Evolutionary conservation across 108 stramenopile species (phyloP).

Genomic region (Mediolabrus comicus): DNA sequence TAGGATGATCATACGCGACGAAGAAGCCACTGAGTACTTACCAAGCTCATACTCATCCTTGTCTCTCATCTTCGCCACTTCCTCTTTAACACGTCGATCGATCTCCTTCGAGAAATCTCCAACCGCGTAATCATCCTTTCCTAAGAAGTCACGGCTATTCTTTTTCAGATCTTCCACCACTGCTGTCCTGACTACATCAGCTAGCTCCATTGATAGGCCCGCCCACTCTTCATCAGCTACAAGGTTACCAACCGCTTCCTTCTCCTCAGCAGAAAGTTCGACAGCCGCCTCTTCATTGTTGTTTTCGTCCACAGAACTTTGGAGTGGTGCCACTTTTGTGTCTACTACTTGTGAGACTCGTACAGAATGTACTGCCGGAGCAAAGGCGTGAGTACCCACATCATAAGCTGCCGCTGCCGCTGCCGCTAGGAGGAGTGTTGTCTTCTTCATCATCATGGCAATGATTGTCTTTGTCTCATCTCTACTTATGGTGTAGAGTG

Average conservation of each 20-base stretch:
- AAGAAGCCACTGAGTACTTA: background rate
- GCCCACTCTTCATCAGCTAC: slow-evolving; percentile 84
- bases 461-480: no score
- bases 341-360: background rate
- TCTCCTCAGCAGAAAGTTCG: slow-evolving; percentile 44
- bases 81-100: slow-evolving; percentile 70
- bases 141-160: slow-evolving; percentile 76
- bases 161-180: slow-evolving; percentile 83
- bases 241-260: slow-evolving; percentile 61
- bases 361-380: background rate
- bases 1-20: no score
- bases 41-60: slow-evolving; percentile 47
- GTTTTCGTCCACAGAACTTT: slow-evolving; percentile 1
- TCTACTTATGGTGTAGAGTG: no score
- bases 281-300: background rate
- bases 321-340: background rate
- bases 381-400: slow-evolving; percentile 1
- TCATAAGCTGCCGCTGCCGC: slow-evolving; percentile 1
- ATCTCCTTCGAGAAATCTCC: slow-evolving; percentile 82
- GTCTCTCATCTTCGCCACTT: slow-evolving; percentile 64
- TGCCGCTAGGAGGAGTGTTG: slow-evolving; percentile 1
- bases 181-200: slow-evolving; percentile 72
- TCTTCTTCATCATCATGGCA: background rate
- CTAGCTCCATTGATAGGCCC: slow-evolving; percentile 76
- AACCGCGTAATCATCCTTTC: slow-evolving; percentile 59